Percentiles rank a stretch among this genome's conserved stretches.
Evolutionary conservation across 2,329 filamentous ascomycete species (phyloP).

Genomic region (Talaromyces sp.): DNA sequence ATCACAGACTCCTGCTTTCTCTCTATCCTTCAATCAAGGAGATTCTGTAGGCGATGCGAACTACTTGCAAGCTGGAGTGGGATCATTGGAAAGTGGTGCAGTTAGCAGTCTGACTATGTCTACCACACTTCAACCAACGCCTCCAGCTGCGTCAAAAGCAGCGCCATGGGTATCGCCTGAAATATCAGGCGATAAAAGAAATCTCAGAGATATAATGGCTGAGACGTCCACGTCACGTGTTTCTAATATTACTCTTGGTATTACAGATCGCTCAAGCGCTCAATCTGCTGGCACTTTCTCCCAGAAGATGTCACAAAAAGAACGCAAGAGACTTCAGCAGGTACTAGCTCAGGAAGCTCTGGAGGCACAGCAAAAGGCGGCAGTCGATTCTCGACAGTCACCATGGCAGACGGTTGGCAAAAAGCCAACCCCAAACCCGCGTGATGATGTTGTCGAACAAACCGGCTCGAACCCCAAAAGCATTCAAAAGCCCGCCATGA

Average conservation of each 20-base stretch:
- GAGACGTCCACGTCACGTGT: conserved; percentile 52
- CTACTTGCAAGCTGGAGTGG: conserved; percentile 30
- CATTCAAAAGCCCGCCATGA: conserved; percentile 49
- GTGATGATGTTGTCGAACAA: not conserved
- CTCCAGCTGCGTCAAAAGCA: conserved; percentile 28
- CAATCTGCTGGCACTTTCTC: conserved; percentile 36
- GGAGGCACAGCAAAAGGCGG: conserved; percentile 31
- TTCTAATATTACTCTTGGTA: conserved; percentile 52
- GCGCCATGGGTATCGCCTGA: conserved; percentile 53
- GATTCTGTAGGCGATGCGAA: conserved; percentile 27
- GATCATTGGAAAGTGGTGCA: conserved; percentile 22
- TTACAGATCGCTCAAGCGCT: conserved; percentile 46
- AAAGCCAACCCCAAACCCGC: not conserved
- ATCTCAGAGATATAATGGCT: conserved; percentile 73
- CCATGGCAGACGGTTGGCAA: conserved; percentile 62
- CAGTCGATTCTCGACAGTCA: conserved; percentile 29
- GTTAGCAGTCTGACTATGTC: conserved; percentile 27
- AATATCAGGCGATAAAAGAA: conserved; percentile 61
- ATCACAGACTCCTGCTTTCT: conserved; percentile 23
- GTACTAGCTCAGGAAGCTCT: conserved; percentile 52
- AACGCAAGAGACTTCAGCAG: conserved; percentile 79
- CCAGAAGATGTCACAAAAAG: conserved; percentile 80
- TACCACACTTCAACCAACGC: conserved; percentile 24
- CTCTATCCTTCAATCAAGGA: conserved; percentile 25
- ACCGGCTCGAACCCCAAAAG: conserved; percentile 23